Evolutionary conservation across 2,329 filamentous ascomycete genomes (phyloP), one percentile per base, ranked within the genome.

Genomic region (Colletotrichum euphorbiae): DNA sequence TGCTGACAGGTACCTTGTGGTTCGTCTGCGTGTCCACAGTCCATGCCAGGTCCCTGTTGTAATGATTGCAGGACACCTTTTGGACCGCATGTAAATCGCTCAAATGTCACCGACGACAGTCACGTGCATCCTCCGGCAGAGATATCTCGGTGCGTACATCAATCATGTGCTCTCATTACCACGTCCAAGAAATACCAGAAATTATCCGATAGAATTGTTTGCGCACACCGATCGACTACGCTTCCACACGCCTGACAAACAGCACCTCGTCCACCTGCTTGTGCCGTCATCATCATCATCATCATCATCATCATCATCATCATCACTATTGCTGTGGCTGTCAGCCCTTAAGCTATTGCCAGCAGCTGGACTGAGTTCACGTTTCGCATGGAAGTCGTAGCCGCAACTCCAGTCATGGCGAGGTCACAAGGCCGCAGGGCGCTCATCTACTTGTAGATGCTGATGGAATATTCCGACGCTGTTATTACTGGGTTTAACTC

Each of bases 321-420:
- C 28, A 60, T 24, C 55, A 58, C n/a, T 6, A 38, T 12, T 21
- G 52, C 42, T 50, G 21, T 43, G 28, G 48, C 21, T 24, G 33
- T 36, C 33, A 40, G 24, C 36, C 19, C 36, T 6, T 48, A 46
- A 66, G 56, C 36, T 48, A 42, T 13, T n/a, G 7, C 33, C n/a
- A 2, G 24, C 46, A 42, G n/a, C 21, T 17, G 46, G n/a, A n/a
- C n/a, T n/a, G n/a, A 3, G 21, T 12, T 38, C 43, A 38, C 28
- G 8, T 50, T 45, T 15, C 33, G 40, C 40, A 28, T 15, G 50
- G 58, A 54, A 67, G 58, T 21, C 42, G 50, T 40, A 67, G 50
- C 63, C 63, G 63, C 63, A 67, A 12, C 46, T 52, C 15, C 40
- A 50, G 42, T 17, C 48, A 21, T 48, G 45, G 31, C 43, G 33